Percentiles rank a stretch among this genome's conserved stretches.
phyloP scores from a whole-genome alignment of 2,329 filamentous ascomycete species.

The Aureobasidium zeae region DNA sequence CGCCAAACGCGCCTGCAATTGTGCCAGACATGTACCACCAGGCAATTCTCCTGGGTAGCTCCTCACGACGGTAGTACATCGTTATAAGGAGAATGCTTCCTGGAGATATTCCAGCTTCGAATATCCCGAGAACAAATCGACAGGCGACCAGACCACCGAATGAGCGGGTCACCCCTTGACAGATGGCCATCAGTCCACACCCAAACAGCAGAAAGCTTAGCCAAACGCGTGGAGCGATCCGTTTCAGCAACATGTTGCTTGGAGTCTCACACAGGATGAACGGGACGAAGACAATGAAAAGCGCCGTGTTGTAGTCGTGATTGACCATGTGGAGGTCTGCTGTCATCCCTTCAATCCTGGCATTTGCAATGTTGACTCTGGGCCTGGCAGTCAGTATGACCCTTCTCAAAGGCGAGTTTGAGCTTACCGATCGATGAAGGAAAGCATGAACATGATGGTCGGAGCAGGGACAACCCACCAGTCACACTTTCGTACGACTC shows the following conservation, averaged over 20 bases:
- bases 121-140: slow-evolving; percentile 29
- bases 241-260: slow-evolving; percentile 30
- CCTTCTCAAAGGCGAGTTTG: background rate
- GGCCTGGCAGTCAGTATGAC: background rate
- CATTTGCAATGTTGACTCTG: slow-evolving; percentile 35
- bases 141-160: slow-evolving; percentile 28
- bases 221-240: slow-evolving; percentile 28
- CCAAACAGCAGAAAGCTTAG: slow-evolving; percentile 20
- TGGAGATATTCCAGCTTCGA: slow-evolving; percentile 33
- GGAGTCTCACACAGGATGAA: slow-evolving; percentile 27
- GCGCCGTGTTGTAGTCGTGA: slow-evolving; percentile 31
- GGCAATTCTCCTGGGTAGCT: slow-evolving; percentile 35
- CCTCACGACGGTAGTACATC: slow-evolving; percentile 36
- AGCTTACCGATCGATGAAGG: slow-evolving; percentile 15
- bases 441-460: slow-evolving; percentile 12
- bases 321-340: slow-evolving; percentile 33
- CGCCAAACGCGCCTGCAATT: slow-evolving; percentile 34
- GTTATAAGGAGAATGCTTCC: slow-evolving; percentile 29
- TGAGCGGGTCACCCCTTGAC: slow-evolving; percentile 28
- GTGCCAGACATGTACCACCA: slow-evolving; percentile 35
- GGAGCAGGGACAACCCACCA: slow-evolving; percentile 13
- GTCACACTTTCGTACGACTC: slow-evolving; percentile 15
- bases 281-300: slow-evolving; percentile 32
- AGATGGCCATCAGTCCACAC: slow-evolving; percentile 13
- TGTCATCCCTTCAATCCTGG: slow-evolving; percentile 35